Evolutionary conservation across 179 eudicot species (phyloP).

Genomic region (Silene vulgaris): DNA sequence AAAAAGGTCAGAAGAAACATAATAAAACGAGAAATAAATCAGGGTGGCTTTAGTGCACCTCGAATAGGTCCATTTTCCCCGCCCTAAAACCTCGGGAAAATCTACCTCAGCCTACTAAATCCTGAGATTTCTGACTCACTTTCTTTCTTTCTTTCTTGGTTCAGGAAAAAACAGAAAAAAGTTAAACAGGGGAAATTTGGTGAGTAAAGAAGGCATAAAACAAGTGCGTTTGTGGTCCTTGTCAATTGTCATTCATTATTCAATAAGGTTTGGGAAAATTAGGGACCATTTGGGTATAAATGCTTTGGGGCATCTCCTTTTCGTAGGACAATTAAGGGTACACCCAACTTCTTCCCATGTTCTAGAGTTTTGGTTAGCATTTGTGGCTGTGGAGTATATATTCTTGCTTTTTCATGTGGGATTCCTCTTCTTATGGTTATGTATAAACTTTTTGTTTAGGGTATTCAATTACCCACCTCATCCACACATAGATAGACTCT

Average conservation of each 20-base stretch:
- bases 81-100: constrained; percentile 18
- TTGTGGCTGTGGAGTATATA: neutral
- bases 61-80: constrained; percentile 13
- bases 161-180: neutral
- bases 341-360: neutral
- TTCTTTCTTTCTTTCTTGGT: too few relatives aligned
- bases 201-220: neutral
- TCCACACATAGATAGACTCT: neutral
- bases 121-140: neutral
- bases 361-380: neutral
- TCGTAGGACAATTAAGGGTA: neutral
- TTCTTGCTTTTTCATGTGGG: neutral
- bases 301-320: constrained; percentile 11
- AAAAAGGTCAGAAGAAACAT: too few relatives aligned
- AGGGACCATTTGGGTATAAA: constrained; percentile 13
- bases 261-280: neutral
- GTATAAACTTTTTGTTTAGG: neutral
- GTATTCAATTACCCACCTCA: neutral
- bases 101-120: constrained; percentile 17
- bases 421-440: neutral
- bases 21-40: too few relatives aligned
- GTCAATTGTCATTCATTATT: neutral
- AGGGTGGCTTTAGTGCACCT: neutral
- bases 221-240: constrained; percentile 18
- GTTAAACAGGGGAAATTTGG: neutral